These are phyloP conservation scores for Halteria grandinella DNA, from an alignment of 73 alveolate species.

Conservation along the genomic window DNA sequence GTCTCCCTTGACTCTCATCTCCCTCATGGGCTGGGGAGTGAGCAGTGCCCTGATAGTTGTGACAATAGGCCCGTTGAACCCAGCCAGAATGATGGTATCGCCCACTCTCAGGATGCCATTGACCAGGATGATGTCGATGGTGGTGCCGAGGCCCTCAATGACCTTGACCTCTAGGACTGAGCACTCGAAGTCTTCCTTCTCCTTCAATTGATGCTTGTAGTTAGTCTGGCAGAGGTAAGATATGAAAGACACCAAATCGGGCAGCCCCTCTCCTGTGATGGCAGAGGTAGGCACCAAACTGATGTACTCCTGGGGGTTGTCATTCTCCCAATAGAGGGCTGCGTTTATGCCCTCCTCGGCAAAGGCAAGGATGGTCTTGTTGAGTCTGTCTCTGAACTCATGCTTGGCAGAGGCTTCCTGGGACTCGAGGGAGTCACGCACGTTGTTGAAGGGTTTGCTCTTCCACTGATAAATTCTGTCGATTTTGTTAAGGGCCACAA, in stretches of 20 bases:
- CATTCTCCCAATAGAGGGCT: constrained; percentile 95
- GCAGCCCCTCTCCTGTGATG: constrained; percentile 99
- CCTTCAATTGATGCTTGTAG: constrained; percentile 73
- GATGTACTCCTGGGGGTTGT: constrained; percentile 87
- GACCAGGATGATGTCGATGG: constrained; percentile 98
- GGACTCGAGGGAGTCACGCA: constrained; percentile 65
- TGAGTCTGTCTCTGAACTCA: constrained; percentile 77
- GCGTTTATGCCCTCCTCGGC: constrained; percentile 95
- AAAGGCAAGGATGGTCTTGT: constrained; percentile 73
- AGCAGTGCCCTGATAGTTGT: constrained; percentile 98
- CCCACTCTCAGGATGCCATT: constrained; percentile 97
- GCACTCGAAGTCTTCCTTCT: constrained; percentile 91
- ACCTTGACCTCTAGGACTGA: constrained; percentile 98
- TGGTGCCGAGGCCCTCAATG: constrained; percentile 98
- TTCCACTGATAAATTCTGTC: constrained; percentile 97
- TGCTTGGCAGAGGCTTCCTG: constrained; percentile 70
- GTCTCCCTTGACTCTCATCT: constrained; percentile 99
- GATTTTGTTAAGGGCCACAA: constrained; percentile 98
- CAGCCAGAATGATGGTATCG: constrained; percentile 98
- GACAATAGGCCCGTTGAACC: constrained; percentile 98
- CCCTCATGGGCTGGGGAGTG: constrained; percentile 99
- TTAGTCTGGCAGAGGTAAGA: constrained; percentile 85
- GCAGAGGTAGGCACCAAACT: constrained; percentile 99
- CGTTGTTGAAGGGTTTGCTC: constrained; percentile 78
- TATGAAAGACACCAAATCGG: constrained; percentile 96